Base-by-base conservation (phyloP, 78 protist species). In the Reticulomyxa filosa region DNA sequence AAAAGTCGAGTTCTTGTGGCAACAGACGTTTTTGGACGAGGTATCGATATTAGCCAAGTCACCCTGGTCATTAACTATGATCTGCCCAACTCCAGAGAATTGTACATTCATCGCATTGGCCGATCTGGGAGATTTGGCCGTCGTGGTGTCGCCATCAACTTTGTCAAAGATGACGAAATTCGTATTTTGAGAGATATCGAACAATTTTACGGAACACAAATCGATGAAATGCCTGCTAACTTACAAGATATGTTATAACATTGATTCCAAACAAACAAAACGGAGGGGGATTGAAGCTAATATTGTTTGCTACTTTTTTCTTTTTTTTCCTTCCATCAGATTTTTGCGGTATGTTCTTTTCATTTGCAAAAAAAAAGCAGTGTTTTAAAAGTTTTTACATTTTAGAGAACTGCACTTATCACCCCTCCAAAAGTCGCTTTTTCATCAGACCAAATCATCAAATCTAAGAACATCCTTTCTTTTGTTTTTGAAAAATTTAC, bases 101-200 rank as follows among this genome's bases (percentile, higher is more conserved):
- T 81, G 69, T 94, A 94, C 87, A 85, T 94, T 70, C 98, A 93
- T 72, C 61, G 97, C 3, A 94, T 94, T 38, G 99, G 99, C 32
- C 89, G 99, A 13, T 65, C 85, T 0, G 99, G 97, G 22, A 86
- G 99, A 23, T 94, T 81, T 30, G 67, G 67, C 5, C 67, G 67
- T 26, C 38, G 42, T 29, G 56, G 67, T 62, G 67, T 62, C 25
- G 67, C 67, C 10, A 62, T 62, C 67, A 62, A 62, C 67, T 62
- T 62, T 26, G 48, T 62, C 50, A 62, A 8, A 35, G 22, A 8
- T 7, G 86, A 80, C 30, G 99, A 94, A 70, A 79, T 73, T 57
- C 77, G 79, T 33, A 72, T 69, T 30, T 76, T 94, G 55, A 74
- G 86, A 3, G 98, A 94, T 26, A 69, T 94, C 35, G 96, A 90